phyloP scores from a whole-genome alignment of 2,329 filamentous ascomycete species.

The Fusarium pseudocircinatum region DNA sequence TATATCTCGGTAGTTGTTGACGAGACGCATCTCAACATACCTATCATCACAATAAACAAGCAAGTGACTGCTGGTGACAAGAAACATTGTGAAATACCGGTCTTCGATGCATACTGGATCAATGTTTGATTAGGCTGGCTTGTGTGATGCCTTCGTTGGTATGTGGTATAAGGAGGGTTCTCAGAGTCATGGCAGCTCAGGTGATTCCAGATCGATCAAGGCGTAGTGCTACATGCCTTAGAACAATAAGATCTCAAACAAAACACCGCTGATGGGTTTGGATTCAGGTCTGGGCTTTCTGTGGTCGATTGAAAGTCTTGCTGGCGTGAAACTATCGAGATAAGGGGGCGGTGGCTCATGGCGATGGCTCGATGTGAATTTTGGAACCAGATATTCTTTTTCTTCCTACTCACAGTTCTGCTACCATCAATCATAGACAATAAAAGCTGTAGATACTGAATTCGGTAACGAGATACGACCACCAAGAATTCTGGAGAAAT shows the following conservation, averaged over 20 bases:
- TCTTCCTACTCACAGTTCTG: background rate
- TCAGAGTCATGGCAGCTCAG: background rate
- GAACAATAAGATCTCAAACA: background rate
- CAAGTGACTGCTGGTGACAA: background rate
- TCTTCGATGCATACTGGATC: background rate
- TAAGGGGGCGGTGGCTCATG: background rate
- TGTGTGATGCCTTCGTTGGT: background rate
- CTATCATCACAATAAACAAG: background rate
- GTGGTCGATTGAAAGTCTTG: background rate
- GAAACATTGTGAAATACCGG: background rate
- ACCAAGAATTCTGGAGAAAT: too few species aligned
- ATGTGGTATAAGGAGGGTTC: background rate
- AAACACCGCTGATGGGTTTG: background rate
- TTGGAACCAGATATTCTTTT: rapidly evolving
- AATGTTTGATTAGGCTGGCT: background rate
- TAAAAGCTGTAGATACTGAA: too few species aligned
- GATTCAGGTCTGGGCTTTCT: background rate
- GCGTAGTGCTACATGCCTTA: background rate
- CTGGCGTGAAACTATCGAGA: background rate
- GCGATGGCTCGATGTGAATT: background rate
- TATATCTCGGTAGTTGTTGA: background rate
- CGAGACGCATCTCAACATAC: background rate
- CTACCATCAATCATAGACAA: too few species aligned
- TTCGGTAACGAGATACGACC: too few species aligned
- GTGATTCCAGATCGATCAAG: background rate